These are phyloP conservation scores for Eucalyptus grandis DNA, from an alignment of 345 rosid genomes.

Conservation along the genomic window DNA sequence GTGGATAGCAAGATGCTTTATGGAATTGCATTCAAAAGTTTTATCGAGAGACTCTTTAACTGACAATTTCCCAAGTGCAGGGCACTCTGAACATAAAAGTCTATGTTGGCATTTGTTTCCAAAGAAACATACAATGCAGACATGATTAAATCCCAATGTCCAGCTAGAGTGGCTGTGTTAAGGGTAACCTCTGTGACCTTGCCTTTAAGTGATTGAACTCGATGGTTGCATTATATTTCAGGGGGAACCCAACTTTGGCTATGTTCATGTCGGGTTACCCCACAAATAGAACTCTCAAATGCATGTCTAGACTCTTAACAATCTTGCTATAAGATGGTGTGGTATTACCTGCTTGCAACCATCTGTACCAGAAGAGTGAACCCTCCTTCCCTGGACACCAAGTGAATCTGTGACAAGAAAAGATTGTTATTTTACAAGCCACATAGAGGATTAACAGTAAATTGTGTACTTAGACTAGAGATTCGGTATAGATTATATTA, in stretches of 20 bases:
- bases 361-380: slow-evolving; percentile 36
- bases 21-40: neutral
- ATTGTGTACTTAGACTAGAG: neutral
- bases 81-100: neutral
- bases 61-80: neutral
- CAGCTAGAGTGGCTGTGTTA: neutral
- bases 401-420: slow-evolving; percentile 54
- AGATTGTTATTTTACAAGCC: neutral
- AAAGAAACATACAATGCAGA: neutral
- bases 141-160: neutral
- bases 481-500: neutral
- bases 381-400: slow-evolving; percentile 97
- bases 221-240: neutral
- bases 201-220: neutral
- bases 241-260: neutral
- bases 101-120: neutral
- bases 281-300: neutral
- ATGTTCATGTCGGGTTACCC: neutral
- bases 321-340: neutral
- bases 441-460: neutral
- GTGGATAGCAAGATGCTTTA: neutral
- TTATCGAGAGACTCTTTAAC: neutral
- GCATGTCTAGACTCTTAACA: neutral
- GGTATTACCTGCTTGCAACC: slow-evolving; percentile 58
- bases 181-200: neutral